Conservation (phyloP, 2,329 filamentous ascomycete species). For the Lomentospora prolificans region DNA sequence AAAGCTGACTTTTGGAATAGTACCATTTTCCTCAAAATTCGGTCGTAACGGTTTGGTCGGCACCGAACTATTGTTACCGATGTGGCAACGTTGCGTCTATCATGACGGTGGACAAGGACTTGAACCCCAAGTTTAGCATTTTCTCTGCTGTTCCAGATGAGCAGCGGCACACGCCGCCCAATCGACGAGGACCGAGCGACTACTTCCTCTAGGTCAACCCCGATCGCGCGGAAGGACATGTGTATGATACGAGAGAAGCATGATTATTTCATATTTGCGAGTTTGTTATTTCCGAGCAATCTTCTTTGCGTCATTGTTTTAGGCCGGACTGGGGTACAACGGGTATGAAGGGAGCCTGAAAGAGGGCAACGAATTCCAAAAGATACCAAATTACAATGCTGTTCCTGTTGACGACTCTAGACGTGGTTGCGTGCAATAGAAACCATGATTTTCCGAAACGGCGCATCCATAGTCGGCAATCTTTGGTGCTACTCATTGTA, state of each 20-base stretch:
- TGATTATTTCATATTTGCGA: not conserved
- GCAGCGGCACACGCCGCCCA: conserved; percentile 67
- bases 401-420: not conserved
- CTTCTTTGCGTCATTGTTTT: not conserved
- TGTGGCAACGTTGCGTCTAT: conserved; percentile 97
- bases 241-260: conserved; percentile 5
- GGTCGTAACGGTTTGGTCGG: conserved; percentile 96
- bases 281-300: not conserved
- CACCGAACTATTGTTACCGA: conserved; percentile 89
- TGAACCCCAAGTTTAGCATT: conserved; percentile 86
- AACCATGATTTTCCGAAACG: not conserved
- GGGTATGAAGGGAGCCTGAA: not conserved
- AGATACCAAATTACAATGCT: not conserved
- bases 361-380: not conserved
- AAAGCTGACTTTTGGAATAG: conserved; percentile 30
- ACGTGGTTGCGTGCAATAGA: not conserved
- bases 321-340: not conserved
- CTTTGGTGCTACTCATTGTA: no score
- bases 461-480: no score
- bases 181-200: conserved; percentile 55
- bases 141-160: conserved; percentile 85
- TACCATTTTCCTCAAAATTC: conserved; percentile 95
- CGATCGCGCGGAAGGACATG: not conserved
- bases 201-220: conserved; percentile 65
- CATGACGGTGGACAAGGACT: conserved; percentile 78